These are phyloP conservation scores for Taphrina communis DNA, from an alignment of 1,139 yeast species.

Conservation along the genomic window DNA sequence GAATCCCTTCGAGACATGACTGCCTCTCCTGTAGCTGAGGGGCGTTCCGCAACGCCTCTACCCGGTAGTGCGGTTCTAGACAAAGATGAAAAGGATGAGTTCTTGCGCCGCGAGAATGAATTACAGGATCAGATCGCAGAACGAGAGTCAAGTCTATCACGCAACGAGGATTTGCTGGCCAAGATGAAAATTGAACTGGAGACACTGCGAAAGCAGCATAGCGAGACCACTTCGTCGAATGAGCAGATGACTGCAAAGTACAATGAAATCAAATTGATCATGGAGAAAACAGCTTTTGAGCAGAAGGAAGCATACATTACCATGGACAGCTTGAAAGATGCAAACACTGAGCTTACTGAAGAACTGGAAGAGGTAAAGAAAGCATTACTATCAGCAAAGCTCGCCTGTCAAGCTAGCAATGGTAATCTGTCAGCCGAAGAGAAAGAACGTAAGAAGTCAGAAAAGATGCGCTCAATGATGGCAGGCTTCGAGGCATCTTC, in stretches of 20 bases:
- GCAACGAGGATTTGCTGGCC: slow-evolving; percentile 45
- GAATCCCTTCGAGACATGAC: slow-evolving; percentile 30
- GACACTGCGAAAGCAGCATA: slow-evolving; percentile 45
- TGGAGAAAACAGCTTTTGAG: slow-evolving; percentile 50
- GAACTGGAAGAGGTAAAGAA: slow-evolving; percentile 47
- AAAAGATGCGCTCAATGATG: slow-evolving; percentile 45
- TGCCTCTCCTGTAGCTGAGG: slow-evolving; percentile 1
- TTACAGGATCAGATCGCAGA: slow-evolving; percentile 52
- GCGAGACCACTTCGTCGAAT: slow-evolving; percentile 47
- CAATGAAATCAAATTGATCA: slow-evolving; percentile 46
- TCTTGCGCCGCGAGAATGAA: slow-evolving; percentile 51
- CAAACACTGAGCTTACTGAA: slow-evolving; percentile 48
- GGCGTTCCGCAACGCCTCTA: slow-evolving; percentile 42
- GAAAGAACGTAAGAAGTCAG: slow-evolving; percentile 48
- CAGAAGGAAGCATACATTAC: slow-evolving; percentile 50
- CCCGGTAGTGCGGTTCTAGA: slow-evolving; percentile 31
- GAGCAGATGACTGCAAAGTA: slow-evolving; percentile 41
- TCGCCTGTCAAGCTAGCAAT: slow-evolving; percentile 27
- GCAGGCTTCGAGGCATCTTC: slow-evolving; percentile 23
- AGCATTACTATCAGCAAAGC: slow-evolving; percentile 44
- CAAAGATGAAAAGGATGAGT: slow-evolving; percentile 49
- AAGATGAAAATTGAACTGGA: slow-evolving; percentile 43
- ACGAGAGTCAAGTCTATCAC: slow-evolving; percentile 49
- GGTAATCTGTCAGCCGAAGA: slow-evolving; percentile 37
- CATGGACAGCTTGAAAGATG: slow-evolving; percentile 49